Percentiles rank a stretch among this genome's conserved stretches.
phyloP scores from a whole-genome alignment of 23 red algal species.

The Gracilaria domingensis region DNA sequence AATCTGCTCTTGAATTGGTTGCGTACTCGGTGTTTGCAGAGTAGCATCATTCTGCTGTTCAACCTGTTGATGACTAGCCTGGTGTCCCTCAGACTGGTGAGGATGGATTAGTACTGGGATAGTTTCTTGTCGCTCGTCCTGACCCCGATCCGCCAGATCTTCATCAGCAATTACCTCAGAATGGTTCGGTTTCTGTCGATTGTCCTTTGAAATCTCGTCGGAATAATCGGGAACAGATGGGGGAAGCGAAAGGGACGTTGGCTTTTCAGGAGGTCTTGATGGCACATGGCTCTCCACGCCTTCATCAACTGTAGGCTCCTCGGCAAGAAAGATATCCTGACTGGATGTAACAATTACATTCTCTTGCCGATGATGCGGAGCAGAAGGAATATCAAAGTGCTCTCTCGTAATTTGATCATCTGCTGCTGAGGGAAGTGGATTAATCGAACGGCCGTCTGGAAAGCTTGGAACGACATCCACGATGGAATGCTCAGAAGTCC shows the following conservation, averaged over 20 bases:
- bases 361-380: conserved; percentile 2
- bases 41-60: background rate
- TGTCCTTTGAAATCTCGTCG: background rate
- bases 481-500: background rate
- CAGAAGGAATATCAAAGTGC: conserved; percentile 15
- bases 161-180: background rate
- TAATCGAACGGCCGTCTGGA: background rate
- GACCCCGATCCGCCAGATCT: background rate
- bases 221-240: conserved; percentile 36
- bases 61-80: background rate
- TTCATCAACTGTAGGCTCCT: background rate
- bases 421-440: background rate
- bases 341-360: conserved; percentile 3
- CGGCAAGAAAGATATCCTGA: background rate
- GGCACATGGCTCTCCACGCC: background rate
- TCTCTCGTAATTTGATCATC: conserved; percentile 2
- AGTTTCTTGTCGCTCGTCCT: background rate
- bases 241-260: conserved; percentile 8
- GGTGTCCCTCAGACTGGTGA: background rate
- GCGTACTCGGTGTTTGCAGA: background rate
- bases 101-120: background rate
- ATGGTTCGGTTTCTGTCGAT: background rate
- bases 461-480: background rate
- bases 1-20: conserved; percentile 2
- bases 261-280: background rate